Base-by-base conservation (phyloP, 768 basidiomycete species). In the Lepiota subincarnata region DNA sequence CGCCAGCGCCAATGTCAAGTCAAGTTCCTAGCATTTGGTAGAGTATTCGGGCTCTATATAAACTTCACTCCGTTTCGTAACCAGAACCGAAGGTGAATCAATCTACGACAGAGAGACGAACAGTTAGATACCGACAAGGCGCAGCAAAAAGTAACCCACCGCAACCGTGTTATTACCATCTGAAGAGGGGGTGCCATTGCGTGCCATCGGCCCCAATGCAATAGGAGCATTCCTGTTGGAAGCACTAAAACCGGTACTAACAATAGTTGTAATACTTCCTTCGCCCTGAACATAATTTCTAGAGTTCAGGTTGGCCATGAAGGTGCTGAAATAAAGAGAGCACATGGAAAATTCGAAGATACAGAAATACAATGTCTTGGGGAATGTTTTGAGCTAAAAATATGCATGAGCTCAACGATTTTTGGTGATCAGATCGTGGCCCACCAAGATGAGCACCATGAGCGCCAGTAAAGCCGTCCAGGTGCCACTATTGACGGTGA, bases 271-370 rank as follows among this genome's bases (percentile, higher is more conserved):
- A 5, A 24, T 24, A 24, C 24, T 24, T 2, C 24, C 24, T 24
- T 24, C 24, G 24, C 37, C 49, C 13, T 20, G 36, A 7, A 53
- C 22, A 28, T 56, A 59, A 16, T 49, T 56, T 6, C 68, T 60
- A 5, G 67, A 61, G 39, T 70, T 70, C 48, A 70, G 43, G 49
- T 63, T 71, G 13, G 60, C 61, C 46, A 70, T 64, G 16, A 71
- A 56, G 14, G 65, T 67, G 42, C 64, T 70, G 43, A 68, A 63
- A 40, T 72, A 72, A 13, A 69, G 56, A 26, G 66, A 60, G 42
- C 68, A 66, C 19, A 70, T 57, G 4, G 70, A 64, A 16, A 65
- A 66, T 46, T 65, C 70, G 36, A 69, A 49, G 19, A 59, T 50
- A 14, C 31, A 39, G 58, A 54, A 59, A 19, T 53, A 56, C 44